Percentiles rank a stretch among this genome's conserved stretches.
Conservation (phyloP, 805 yeast species). For the Candida anglica region DNA sequence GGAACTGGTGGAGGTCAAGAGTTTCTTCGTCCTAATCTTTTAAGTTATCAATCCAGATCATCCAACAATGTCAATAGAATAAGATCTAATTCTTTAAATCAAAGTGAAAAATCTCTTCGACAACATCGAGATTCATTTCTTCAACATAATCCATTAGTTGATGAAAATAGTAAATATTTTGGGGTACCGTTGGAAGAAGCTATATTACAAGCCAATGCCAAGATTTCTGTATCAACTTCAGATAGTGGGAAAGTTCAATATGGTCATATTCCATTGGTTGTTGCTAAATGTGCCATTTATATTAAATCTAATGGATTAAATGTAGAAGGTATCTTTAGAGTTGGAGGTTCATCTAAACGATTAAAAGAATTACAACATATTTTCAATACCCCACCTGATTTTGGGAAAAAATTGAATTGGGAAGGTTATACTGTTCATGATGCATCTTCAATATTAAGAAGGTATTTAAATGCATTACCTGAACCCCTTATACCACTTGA, state of each 20-base stretch:
- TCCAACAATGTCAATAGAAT: conserved; percentile 41
- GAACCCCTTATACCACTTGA: conserved; percentile 87
- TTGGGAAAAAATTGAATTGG: conserved; percentile 87
- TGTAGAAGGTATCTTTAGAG: conserved; percentile 88
- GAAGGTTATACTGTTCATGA: conserved; percentile 94
- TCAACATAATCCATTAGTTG: conserved; percentile 39
- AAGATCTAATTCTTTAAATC: conserved; percentile 33
- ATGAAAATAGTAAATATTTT: conserved; percentile 56
- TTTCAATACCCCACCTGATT: conserved; percentile 84
- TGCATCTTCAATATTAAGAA: conserved; percentile 84
- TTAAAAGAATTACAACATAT: conserved; percentile 79
- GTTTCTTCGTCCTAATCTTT: conserved; percentile 10
- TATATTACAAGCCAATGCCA: conserved; percentile 70
- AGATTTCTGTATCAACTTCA: conserved; percentile 60
- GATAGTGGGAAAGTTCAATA: conserved; percentile 63
- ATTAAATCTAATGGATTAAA: conserved; percentile 73
- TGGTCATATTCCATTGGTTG: conserved; percentile 87
- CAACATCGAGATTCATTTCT: conserved; percentile 51
- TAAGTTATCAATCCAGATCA: conserved; percentile 49
- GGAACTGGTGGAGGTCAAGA: no score
- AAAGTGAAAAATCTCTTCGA: conserved; percentile 26
- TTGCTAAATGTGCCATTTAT: conserved; percentile 92
- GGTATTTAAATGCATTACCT: conserved; percentile 82
- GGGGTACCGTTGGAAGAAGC: conserved; percentile 77
- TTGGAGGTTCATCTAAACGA: conserved; percentile 87